Evolutionary conservation across 768 basidiomycete species (phyloP), one percentile per base, ranked within the genome.

Genomic region (Serendipita sp.): DNA sequence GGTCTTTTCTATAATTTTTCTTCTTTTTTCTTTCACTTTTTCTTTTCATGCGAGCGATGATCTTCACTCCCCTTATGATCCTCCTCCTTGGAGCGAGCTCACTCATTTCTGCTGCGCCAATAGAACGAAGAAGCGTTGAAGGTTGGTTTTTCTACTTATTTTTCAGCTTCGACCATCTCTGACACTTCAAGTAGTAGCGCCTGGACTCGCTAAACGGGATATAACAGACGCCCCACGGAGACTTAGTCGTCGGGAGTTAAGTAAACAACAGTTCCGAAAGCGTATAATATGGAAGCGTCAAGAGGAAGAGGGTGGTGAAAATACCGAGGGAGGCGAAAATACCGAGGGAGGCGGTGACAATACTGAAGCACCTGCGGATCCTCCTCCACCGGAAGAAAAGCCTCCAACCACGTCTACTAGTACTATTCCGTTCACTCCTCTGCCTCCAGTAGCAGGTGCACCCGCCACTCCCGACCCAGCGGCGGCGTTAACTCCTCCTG

Each of bases 121-220:
- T 82, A 35, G 75, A 69, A 66, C 80, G 81, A 23, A 70, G 78
- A 3, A 80, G 81, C n/a, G 79, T 79, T 18, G 82, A 81, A 23
- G 23, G 23, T 23, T 23, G 23, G 23, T 23, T 23, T 23, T 23
- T 23, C 23, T 23, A 1, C 23, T 23, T 23, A 23, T 23, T 23
- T 23, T 23, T 23, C 45, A 13, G 45, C 13, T 18, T 46, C 13
- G 45, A 13, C 13, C 13, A 46, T 46, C 18, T 18, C 45, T 46
- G 13, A 46, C 45, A 46, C 13, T 13, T 46, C 45, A 46, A 46
- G 45, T 18, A 13, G 18, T 13, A 13, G 18, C 13, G 18, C 18
- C 45, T 46, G 45, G 13, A 18, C 13, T 13, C 45, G 13, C 13
- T 18, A 46, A 46, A 18, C 18, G 13, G 45, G 18, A 46, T 13